Evolutionary conservation across 371 early-diverging fungal genomes (phyloP).

Genomic region (Mortierella sp.): DNA sequence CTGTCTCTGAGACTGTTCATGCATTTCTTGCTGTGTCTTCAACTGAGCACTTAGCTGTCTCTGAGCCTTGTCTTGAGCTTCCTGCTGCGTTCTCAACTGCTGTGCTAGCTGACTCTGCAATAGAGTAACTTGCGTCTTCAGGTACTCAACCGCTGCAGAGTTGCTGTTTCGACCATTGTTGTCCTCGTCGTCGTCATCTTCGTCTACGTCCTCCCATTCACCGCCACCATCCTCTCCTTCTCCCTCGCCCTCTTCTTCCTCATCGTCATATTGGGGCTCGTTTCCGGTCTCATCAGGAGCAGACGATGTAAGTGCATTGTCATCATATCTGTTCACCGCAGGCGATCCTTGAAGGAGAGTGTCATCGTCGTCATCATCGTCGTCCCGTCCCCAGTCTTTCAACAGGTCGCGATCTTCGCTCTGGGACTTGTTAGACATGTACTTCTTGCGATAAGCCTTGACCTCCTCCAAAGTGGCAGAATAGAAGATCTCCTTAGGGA

Average conservation of each 20-base stretch:
- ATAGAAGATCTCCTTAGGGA: conserved; percentile 22
- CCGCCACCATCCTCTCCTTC: not conserved
- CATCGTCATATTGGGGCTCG: not conserved
- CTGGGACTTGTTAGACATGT: not conserved
- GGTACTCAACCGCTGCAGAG: not conserved
- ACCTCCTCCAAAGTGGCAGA: conserved; percentile 8
- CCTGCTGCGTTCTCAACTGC: conserved; percentile 1
- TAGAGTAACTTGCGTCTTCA: not conserved
- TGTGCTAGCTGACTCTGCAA: not conserved
- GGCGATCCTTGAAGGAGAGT: too few species aligned
- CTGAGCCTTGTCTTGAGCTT: not conserved
- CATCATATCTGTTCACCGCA: not conserved
- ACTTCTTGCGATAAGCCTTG: conserved; percentile 3
- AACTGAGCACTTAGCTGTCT: not conserved
- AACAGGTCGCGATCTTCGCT: not conserved
- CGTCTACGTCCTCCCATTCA: not conserved
- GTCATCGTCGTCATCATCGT: not conserved
- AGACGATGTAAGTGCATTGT: too few species aligned
- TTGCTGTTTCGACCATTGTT: too few species aligned
- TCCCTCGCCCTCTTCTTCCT: not conserved
- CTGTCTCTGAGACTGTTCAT: conserved; percentile 6
- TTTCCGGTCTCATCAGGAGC: not conserved
- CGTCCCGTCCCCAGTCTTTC: not conserved
- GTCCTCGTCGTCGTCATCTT: not conserved
- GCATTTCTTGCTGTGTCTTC: conserved; percentile 6